phyloP scores from a whole-genome alignment of 208 protist species.

The Strigomonas culicis region DNA sequence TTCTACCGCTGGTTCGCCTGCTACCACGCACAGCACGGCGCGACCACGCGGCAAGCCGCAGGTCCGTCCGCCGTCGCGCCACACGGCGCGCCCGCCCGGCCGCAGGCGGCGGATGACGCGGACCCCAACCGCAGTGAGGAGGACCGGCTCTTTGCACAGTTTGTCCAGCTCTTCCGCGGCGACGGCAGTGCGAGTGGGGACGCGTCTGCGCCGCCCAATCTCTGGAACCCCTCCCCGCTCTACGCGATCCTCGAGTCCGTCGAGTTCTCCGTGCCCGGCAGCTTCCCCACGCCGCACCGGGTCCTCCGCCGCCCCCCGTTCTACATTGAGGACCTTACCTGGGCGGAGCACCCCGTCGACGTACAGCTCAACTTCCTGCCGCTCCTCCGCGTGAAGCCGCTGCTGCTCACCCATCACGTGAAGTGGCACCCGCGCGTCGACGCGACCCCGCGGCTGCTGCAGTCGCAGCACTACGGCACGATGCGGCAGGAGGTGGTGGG shows the following conservation, averaged over 20 bases:
- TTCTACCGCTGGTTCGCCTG: slow-evolving; percentile 65
- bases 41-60: background rate
- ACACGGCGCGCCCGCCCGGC: background rate
- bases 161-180: no score
- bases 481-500: background rate
- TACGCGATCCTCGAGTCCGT: slow-evolving; percentile 70
- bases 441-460: slow-evolving; percentile 17
- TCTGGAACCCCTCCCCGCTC: slow-evolving; percentile 46
- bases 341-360: slow-evolving; percentile 82
- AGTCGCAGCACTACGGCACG: slow-evolving; percentile 14
- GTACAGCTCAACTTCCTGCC: slow-evolving; percentile 62
- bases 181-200: no score
- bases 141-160: no score
- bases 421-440: slow-evolving; percentile 36
- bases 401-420: slow-evolving; percentile 50
- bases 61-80: no score
- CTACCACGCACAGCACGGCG: background rate
- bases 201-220: background rate
- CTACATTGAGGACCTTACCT: slow-evolving; percentile 77
- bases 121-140: background rate
- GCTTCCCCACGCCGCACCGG: slow-evolving; percentile 65
- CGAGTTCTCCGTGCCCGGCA: slow-evolving; percentile 63
- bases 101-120: background rate
- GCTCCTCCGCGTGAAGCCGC: slow-evolving; percentile 44
- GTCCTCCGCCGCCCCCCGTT: slow-evolving; percentile 58